Conservation (phyloP, 768 basidiomycete species). For the Lactarius sanguifluus region DNA sequence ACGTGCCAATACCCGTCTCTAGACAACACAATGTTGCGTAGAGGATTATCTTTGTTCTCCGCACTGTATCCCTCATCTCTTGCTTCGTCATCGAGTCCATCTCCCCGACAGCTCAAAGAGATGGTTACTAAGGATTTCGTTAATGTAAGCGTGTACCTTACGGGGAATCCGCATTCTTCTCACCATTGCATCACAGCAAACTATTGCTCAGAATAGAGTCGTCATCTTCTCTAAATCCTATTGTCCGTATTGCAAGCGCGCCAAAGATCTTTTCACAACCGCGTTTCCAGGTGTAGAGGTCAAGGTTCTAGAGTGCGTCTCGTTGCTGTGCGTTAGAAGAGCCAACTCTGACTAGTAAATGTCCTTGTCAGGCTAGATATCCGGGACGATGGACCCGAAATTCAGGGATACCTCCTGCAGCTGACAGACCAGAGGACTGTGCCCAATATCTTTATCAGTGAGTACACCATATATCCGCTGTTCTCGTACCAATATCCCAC, state of each 20-base stretch:
- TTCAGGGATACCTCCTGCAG: conserved; percentile 62
- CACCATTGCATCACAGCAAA: conserved; percentile 30
- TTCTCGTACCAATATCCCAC: background rate
- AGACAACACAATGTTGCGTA: conserved; percentile 22
- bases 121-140: conserved; percentile 41
- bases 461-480: conserved; percentile 23
- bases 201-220: conserved; percentile 42
- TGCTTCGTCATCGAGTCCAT: conserved; percentile 38
- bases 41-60: conserved; percentile 28
- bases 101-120: conserved; percentile 36
- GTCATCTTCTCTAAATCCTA: conserved; percentile 44
- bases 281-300: conserved; percentile 36
- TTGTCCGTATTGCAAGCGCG: conserved; percentile 44
- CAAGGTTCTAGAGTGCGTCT: conserved; percentile 40
- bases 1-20: conserved; percentile 4
- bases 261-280: conserved; percentile 40
- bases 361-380: conserved; percentile 51
- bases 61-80: conserved; percentile 29
- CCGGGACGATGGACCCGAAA: conserved; percentile 54
- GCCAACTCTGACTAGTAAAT: background rate
- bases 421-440: conserved; percentile 73
- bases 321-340: background rate
- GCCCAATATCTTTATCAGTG: conserved; percentile 77
- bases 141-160: conserved; percentile 36
- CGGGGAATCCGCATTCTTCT: background rate